These are phyloP conservation scores for Stemphylium vesicarium DNA, from an alignment of 2,329 filamentous ascomycete species.

Conservation along the genomic window DNA sequence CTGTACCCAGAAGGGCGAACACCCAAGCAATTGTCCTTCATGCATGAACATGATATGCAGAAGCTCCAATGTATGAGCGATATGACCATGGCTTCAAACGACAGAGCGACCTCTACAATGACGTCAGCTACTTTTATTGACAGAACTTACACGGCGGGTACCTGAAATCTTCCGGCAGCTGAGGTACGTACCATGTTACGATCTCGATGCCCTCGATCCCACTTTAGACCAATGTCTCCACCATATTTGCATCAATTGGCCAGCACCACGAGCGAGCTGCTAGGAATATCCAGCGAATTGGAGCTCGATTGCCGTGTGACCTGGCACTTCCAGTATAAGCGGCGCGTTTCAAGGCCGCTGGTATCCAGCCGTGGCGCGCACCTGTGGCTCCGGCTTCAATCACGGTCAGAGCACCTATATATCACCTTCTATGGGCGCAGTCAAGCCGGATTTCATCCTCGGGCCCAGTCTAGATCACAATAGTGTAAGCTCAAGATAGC, in stretches of 20 bases:
- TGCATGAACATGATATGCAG: background rate
- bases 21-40: too few relatives aligned
- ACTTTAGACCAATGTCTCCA: background rate
- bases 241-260: background rate
- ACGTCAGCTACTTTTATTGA: slow-evolving; percentile 3
- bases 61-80: background rate
- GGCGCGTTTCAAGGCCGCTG: slow-evolving; percentile 3
- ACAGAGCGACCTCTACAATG: background rate
- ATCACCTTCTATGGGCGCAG: background rate
- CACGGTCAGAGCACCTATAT: background rate
- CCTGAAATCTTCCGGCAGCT: background rate
- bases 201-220: background rate
- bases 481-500: slow-evolving; percentile 7
- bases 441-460: background rate
- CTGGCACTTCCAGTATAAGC: background rate
- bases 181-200: background rate
- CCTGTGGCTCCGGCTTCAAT: too few relatives aligned
- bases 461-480: background rate
- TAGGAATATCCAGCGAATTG: background rate
- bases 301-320: background rate
- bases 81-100: background rate
- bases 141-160: slow-evolving; percentile 3
- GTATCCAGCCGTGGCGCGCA: too few relatives aligned
- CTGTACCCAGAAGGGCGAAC: too few relatives aligned
- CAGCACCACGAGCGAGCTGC: background rate